phyloP scores from a whole-genome alignment of 371 early-diverging fungal genomes.

The Circinella umbellata region DNA sequence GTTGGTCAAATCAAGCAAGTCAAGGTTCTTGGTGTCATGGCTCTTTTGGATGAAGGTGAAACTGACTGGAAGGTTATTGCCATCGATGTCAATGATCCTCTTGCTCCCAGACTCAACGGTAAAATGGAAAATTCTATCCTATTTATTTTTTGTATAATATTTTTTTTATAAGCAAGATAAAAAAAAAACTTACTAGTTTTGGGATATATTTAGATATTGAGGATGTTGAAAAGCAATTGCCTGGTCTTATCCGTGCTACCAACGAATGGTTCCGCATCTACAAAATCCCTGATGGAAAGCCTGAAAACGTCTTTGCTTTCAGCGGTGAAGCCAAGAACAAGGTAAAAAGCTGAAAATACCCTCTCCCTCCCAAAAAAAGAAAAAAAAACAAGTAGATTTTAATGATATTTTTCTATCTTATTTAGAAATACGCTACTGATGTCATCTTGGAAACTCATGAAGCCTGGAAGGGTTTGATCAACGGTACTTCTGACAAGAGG shows the following conservation, averaged over 20 bases:
- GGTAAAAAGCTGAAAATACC: slow-evolving; percentile 24
- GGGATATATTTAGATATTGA: slow-evolving; percentile 72
- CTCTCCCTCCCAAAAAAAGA: too few species aligned
- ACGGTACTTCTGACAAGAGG: slow-evolving; percentile 71
- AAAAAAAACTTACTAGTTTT: background rate
- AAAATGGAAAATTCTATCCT: slow-evolving; percentile 14
- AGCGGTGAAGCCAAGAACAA: slow-evolving; percentile 93
- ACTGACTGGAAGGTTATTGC: slow-evolving; percentile 98
- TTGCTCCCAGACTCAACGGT: slow-evolving; percentile 84
- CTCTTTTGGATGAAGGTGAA: slow-evolving; percentile 94
- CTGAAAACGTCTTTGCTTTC: slow-evolving; percentile 96
- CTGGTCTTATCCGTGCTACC: slow-evolving; percentile 91
- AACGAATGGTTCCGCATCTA: slow-evolving; percentile 98
- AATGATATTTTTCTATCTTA: background rate
- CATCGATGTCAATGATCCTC: slow-evolving; percentile 90
- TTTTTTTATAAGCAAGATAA: background rate
- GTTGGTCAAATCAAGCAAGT: slow-evolving; percentile 79
- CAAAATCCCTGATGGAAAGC: slow-evolving; percentile 98
- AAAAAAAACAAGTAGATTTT: background rate
- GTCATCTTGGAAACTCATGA: slow-evolving; percentile 94
- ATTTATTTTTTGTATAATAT: background rate
- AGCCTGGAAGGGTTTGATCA: slow-evolving; percentile 92
- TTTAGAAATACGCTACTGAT: slow-evolving; percentile 88
- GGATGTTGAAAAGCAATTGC: slow-evolving; percentile 93
- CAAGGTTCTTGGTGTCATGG: slow-evolving; percentile 94